These are phyloP conservation scores for Globisporangium abappressorium DNA, from an alignment of 352 stramenopile genomes.

Conservation along the genomic window DNA sequence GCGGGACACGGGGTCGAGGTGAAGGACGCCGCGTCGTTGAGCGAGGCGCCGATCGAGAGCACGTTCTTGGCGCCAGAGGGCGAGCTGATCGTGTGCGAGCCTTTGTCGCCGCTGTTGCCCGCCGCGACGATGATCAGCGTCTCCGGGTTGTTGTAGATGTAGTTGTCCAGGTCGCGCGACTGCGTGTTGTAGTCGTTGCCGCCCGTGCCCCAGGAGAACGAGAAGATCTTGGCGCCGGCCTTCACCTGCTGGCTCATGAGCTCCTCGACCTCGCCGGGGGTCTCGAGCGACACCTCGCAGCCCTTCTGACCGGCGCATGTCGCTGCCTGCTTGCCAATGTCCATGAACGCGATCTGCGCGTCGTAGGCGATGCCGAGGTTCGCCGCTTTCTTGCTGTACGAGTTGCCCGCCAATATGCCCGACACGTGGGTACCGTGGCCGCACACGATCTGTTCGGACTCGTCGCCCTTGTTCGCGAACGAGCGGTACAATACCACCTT, in stretches of 20 bases:
- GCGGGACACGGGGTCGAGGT: slow-evolving; percentile 36
- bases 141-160: slow-evolving; percentile 84
- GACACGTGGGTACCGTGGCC: slow-evolving; percentile 89
- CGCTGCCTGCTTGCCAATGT: slow-evolving; percentile 66
- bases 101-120: slow-evolving; percentile 85
- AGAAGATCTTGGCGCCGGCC: slow-evolving; percentile 79
- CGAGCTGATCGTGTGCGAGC: slow-evolving; percentile 72
- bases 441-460: slow-evolving; percentile 56
- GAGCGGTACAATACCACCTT: slow-evolving; percentile 85
- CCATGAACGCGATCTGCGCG: slow-evolving; percentile 86
- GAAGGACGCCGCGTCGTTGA: slow-evolving; percentile 63
- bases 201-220: slow-evolving; percentile 80
- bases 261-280: slow-evolving; percentile 58
- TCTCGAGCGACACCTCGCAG: slow-evolving; percentile 68
- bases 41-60: slow-evolving; percentile 75
- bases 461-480: slow-evolving; percentile 69
- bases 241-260: slow-evolving; percentile 61
- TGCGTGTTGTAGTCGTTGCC: slow-evolving; percentile 82
- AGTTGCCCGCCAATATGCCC: slow-evolving; percentile 72
- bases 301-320: slow-evolving; percentile 38
- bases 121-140: slow-evolving; percentile 85
- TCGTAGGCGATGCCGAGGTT: slow-evolving; percentile 75
- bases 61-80: slow-evolving; percentile 84
- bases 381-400: slow-evolving; percentile 28
- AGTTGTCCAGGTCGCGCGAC: slow-evolving; percentile 75